Base-by-base conservation (phyloP, 148 eudicot species). In the Beta vulgaris region DNA sequence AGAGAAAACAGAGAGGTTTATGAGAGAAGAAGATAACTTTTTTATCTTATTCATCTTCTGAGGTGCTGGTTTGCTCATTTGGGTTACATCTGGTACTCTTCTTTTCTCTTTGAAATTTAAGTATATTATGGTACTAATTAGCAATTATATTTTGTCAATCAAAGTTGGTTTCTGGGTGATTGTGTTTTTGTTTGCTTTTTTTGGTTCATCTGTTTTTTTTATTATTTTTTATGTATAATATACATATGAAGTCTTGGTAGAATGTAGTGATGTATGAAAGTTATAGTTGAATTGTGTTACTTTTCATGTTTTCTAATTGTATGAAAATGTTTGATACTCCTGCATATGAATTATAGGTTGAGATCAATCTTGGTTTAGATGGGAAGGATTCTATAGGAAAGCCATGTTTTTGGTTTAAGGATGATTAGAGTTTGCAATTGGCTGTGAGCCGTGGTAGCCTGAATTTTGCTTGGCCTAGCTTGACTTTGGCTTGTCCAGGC, bases 61-160 rank as follows among this genome's bases (percentile, higher is more conserved):
- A 71, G 71, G 40, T 49, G 34, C 57, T 74, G 61, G 51, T 46
- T 44, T 59, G 68, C 73, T 72, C 26, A n/a, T n/a, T 26, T 63
- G 61, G n/a, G 49, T 65, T 71, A 39, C 10, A 9, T 76, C 73
- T 55, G 79, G 76, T 76, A 76, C 48, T 66, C 61, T 25, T 53
- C 28, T 43, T 60, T 68, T 51, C 34, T 28, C 46, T 37, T 63
- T 57, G 13, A 46, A 25, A 21, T n/a, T n/a, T n/a, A n/a, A n/a
- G n/a, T n/a, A n/a, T n/a, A n/a, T 25, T 64, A 73, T 1, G 11
- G 0, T 12, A 21, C 10, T 73, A 53, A 16, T 16, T 40, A 28
- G 1, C n/a, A 39, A 15, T 46, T 14, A 43, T 15, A 28, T 16
- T 49, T 26, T 40, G 65, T 66, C 29, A 54, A 68, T 32, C 23